Conservation (phyloP, 1,139 yeast species). For the Yamadazyma oceani region DNA sequence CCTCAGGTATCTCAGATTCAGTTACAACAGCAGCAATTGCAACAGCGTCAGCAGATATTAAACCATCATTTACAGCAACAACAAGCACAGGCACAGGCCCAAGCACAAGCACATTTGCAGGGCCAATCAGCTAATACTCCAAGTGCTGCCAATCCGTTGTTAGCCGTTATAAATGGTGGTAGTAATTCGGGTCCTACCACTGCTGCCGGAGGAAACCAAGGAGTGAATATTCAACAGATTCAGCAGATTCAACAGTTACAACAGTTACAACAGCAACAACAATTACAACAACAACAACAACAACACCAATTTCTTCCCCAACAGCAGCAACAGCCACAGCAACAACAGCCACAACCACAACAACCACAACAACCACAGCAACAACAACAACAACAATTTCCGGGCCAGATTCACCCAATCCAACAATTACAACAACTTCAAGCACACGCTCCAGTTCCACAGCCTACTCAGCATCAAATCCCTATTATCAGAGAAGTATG, state of each 20-base stretch:
- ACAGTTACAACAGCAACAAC: conserved; percentile 24
- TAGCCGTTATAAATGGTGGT: conserved; percentile 39
- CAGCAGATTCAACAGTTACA: conserved; percentile 21
- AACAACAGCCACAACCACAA: conserved; percentile 19
- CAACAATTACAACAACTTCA: conserved; percentile 17
- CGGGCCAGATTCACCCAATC: conserved; percentile 7
- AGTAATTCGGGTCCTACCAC: conserved; percentile 5
- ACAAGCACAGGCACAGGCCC: conserved; percentile 20
- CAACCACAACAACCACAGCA: conserved; percentile 12
- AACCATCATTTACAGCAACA: conserved; percentile 37
- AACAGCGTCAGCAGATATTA: conserved; percentile 41
- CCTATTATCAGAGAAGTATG: conserved; percentile 73
- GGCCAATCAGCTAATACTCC: conserved; percentile 13
- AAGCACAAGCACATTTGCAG: conserved; percentile 17
- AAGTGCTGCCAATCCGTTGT: conserved; percentile 32
- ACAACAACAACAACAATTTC: conserved; percentile 11
- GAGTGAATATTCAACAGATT: conserved; percentile 14
- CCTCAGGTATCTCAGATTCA: conserved; percentile 41
- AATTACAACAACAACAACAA: conserved; percentile 22
- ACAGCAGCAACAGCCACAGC: conserved; percentile 20
- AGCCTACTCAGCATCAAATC: conserved; percentile 22
- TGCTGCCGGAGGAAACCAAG: not conserved
- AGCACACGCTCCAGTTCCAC: conserved; percentile 10
- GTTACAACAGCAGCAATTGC: conserved; percentile 39
- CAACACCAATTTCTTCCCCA: conserved; percentile 15